phyloP scores from a whole-genome alignment of 1,284 basidiomycete species.

The Microbotryum silenes-acaulis region DNA sequence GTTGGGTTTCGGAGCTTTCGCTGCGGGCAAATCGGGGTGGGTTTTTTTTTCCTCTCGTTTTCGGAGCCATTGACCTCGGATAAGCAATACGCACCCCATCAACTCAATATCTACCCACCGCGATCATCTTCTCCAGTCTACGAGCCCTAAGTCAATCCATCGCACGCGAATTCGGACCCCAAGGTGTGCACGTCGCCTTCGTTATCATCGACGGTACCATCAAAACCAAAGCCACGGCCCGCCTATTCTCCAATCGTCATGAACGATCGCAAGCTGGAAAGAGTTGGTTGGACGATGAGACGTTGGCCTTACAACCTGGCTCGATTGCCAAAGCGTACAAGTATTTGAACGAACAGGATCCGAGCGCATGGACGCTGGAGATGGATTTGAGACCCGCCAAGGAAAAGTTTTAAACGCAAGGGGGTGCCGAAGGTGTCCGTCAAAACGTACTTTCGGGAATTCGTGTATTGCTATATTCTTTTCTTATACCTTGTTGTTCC shows the following conservation, averaged over 20 bases:
- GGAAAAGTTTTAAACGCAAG: conserved; percentile 18
- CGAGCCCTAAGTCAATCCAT: conserved; percentile 50
- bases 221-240: conserved; percentile 46
- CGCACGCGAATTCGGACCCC: conserved; percentile 66
- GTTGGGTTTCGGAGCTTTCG: conserved; percentile 55
- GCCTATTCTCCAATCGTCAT: conserved; percentile 5
- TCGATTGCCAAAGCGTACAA: conserved; percentile 55
- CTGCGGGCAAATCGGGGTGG: conserved; percentile 51
- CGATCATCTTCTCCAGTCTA: neutral
- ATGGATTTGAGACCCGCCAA: conserved; percentile 49
- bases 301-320: conserved; percentile 51
- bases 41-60: neutral
- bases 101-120: neutral
- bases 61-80: too few species aligned
- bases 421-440: too few species aligned
- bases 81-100: too few species aligned
- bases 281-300: conserved; percentile 47
- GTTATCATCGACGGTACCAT: conserved; percentile 49
- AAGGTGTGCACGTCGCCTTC: conserved; percentile 58
- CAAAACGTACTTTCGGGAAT: too few species aligned
- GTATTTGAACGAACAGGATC: conserved; percentile 47
- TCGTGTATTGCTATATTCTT: too few species aligned
- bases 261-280: neutral
- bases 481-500: too few species aligned
- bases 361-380: conserved; percentile 61